Base-by-base conservation (phyloP, 106 monocot genomes). In the Apostasia shenzhenica region DNA sequence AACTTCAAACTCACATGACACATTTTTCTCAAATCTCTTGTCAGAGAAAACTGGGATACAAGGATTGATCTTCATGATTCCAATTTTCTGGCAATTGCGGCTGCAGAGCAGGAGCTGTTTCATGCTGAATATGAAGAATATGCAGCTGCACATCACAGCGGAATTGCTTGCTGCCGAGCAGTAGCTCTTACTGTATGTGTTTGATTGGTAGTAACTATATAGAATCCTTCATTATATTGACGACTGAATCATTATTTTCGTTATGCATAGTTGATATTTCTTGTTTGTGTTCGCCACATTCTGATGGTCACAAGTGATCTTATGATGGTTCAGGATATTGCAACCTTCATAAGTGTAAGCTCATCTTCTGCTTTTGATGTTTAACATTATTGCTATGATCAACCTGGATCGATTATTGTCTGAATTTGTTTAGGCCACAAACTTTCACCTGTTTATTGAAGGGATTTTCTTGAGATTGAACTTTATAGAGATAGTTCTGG, bases 111-210 rank as follows among this genome's bases (percentile, higher is more conserved):
- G 57, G 82, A 88, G 72, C 61, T 95, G 39, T 80, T 95, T 10
- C 78, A 79, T 71, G 83, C 78, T 45, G 91, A 95, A 42, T 95
- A 86, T 77, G 88, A 91, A 53, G 80, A 91, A 59, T 95, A 88
- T 73, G 26, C 86, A 37, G 71, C 76, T 41, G 69, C 80, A 55
- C 80, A 76, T 79, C 77, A 73, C 56, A 88, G 72, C 75, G 76
- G 83, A 26, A 81, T 82, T 67, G 72, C 83, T 26, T 91, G 83
- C 75, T 95, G 95, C 66, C 83, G 88, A 66, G 66, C 82, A 47
- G 79, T 91, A 77, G 85, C 85, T 61, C 73, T 94, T 48, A 75
- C 81, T 68, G 94, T 91, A 88, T 12, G 91, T 51, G 14, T 4
- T 48, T 52, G 46, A 43, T 68, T 49, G 42, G 62, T 45, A 45